These are phyloP conservation scores for Wickerhamomyces chaumierensis DNA, from an alignment of 805 yeast species.

Conservation along the genomic window DNA sequence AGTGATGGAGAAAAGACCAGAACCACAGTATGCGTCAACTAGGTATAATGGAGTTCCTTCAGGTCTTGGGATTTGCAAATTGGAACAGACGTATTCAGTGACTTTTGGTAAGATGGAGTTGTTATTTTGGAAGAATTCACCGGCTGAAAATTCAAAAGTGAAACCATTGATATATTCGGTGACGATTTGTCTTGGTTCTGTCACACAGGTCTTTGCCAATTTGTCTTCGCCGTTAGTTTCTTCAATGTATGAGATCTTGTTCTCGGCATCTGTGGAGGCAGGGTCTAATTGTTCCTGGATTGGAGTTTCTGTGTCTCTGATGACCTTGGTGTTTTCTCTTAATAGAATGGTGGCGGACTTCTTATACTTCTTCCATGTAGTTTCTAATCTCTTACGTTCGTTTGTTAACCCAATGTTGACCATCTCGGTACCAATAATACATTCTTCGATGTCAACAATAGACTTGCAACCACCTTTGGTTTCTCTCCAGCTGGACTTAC, in stretches of 20 bases:
- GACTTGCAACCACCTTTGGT: slow-evolving; percentile 44
- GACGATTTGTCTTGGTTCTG: slow-evolving; percentile 68
- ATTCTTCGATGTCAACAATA: slow-evolving; percentile 87
- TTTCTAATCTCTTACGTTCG: slow-evolving; percentile 49
- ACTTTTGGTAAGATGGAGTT: slow-evolving; percentile 82
- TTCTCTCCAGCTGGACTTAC: slow-evolving; percentile 60
- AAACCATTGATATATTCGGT: slow-evolving; percentile 66
- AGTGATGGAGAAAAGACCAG: slow-evolving; percentile 85
- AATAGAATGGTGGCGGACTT: slow-evolving; percentile 82
- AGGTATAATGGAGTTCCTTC: slow-evolving; percentile 47
- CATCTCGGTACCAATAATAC: slow-evolving; percentile 76
- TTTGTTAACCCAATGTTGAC: slow-evolving; percentile 63
- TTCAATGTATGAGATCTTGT: slow-evolving; percentile 26
- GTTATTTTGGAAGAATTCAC: slow-evolving; percentile 94
- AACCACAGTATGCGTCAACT: slow-evolving; percentile 94
- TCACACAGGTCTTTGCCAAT: slow-evolving; percentile 60
- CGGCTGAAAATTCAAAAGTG: slow-evolving; percentile 82
- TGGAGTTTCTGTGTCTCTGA: slow-evolving; percentile 2
- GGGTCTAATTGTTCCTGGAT: slow-evolving; percentile 19
- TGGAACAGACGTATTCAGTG: slow-evolving; percentile 68
- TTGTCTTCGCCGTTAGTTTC: slow-evolving; percentile 18
- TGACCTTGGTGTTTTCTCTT: slow-evolving; percentile 58
- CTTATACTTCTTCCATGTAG: slow-evolving; percentile 35
- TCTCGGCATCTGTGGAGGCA: slow-evolving; percentile 33
- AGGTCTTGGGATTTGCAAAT: slow-evolving; percentile 35